These are phyloP conservation scores for Pseudotulostoma volvatum DNA, from an alignment of 495 filamentous ascomycete genomes.

Conservation along the genomic window DNA sequence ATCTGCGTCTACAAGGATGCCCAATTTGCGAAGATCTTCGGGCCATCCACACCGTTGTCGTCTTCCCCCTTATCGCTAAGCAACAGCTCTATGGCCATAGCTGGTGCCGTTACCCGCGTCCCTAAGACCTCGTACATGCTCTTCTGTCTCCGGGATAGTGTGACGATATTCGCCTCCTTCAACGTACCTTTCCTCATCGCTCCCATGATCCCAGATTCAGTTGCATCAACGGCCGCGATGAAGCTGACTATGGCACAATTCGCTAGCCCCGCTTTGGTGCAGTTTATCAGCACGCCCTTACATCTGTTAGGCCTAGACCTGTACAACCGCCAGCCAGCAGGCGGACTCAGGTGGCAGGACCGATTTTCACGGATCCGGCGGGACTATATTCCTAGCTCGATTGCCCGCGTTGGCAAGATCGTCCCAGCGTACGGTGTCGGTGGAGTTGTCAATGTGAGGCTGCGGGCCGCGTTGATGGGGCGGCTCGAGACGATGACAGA, in stretches of 20 bases:
- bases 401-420: slow-evolving; percentile 77
- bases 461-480: slow-evolving; percentile 45
- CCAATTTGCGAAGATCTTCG: slow-evolving; percentile 71
- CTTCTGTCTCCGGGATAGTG: slow-evolving; percentile 70
- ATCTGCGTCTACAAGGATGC: slow-evolving; percentile 90
- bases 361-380: slow-evolving; percentile 46
- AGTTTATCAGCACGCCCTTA: slow-evolving; percentile 69
- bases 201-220: slow-evolving; percentile 21
- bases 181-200: slow-evolving; percentile 73
- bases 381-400: slow-evolving; percentile 63
- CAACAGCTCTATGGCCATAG: slow-evolving; percentile 5
- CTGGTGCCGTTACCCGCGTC: slow-evolving; percentile 12
- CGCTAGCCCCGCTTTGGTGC: slow-evolving; percentile 60
- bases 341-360: slow-evolving; percentile 34
- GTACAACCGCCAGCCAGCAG: slow-evolving; percentile 52
- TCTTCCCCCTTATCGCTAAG: slow-evolving; percentile 38
- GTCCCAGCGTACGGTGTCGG: slow-evolving; percentile 89
- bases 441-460: slow-evolving; percentile 68
- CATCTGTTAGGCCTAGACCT: slow-evolving; percentile 80
- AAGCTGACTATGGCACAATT: slow-evolving; percentile 60
- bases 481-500: slow-evolving; percentile 18
- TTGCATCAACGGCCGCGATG: slow-evolving; percentile 36
- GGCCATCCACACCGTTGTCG: slow-evolving; percentile 28
- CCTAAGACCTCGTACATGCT: slow-evolving; percentile 48
- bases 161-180: slow-evolving; percentile 90